These are phyloP conservation scores for Exophiala sp. DNA, from an alignment of 2,329 filamentous ascomycete species.

Conservation along the genomic window DNA sequence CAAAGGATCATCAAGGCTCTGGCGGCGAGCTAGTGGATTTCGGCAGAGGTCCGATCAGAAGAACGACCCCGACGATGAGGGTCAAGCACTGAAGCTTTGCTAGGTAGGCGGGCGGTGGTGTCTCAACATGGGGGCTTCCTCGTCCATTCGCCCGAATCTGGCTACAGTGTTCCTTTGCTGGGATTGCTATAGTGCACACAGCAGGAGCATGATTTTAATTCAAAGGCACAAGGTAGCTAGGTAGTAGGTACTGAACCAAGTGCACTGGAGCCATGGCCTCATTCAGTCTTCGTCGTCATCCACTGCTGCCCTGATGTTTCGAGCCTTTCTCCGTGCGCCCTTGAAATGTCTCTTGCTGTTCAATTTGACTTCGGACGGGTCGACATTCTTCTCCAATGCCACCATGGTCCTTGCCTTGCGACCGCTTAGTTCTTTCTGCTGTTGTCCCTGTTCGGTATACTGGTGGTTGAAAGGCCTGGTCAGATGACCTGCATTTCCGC, in stretches of 20 bases:
- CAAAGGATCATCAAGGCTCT: neutral
- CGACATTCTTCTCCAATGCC: constrained; percentile 77
- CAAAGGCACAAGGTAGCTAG: too few species aligned
- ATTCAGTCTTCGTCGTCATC: constrained; percentile 29
- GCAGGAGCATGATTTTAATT: too few species aligned
- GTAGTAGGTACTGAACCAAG: too few species aligned
- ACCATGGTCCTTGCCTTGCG: constrained; percentile 73
- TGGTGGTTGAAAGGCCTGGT: constrained; percentile 82
- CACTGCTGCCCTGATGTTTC: constrained; percentile 45
- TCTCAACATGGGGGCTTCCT: too few species aligned
- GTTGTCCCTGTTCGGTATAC: constrained; percentile 71
- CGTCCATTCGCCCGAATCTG: too few species aligned
- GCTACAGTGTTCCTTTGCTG: too few species aligned
- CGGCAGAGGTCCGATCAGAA: neutral
- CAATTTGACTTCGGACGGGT: constrained; percentile 66
- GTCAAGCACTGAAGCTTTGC: neutral
- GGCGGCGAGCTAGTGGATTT: neutral
- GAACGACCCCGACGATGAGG: neutral
- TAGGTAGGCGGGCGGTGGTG: neutral
- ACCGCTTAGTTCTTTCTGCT: constrained; percentile 66
- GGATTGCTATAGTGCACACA: too few species aligned
- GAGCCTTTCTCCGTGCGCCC: constrained; percentile 60
- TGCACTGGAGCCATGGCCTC: neutral
- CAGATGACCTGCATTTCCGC: constrained; percentile 55
- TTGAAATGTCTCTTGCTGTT: constrained; percentile 91